Conservation (phyloP, 805 yeast species). For the Scheffersomyces lignosus region DNA sequence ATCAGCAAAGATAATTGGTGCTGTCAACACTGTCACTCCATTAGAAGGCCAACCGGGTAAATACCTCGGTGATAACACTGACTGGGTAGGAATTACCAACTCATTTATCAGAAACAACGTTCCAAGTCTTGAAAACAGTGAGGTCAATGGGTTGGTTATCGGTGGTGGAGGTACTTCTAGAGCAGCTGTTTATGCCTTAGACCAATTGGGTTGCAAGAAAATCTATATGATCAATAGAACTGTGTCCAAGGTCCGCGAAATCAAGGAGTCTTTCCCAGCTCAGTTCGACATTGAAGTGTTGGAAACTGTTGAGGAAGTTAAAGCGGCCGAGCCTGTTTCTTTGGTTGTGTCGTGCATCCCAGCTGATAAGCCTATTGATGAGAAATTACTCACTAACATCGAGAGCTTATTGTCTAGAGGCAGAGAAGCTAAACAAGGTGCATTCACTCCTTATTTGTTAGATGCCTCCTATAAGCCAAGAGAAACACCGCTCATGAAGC, state of each 20-base stretch:
- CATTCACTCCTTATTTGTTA: slow-evolving; percentile 56
- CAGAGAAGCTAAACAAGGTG: slow-evolving; percentile 24
- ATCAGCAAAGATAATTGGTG: slow-evolving; percentile 85
- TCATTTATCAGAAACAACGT: slow-evolving; percentile 67
- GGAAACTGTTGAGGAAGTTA: slow-evolving; percentile 48
- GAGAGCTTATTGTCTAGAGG: slow-evolving; percentile 49
- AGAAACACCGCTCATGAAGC: slow-evolving; percentile 80
- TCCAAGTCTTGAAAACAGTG: slow-evolving; percentile 36
- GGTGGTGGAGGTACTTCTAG: slow-evolving; percentile 99
- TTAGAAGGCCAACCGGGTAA: slow-evolving; percentile 32
- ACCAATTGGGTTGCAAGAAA: slow-evolving; percentile 69
- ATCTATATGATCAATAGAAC: slow-evolving; percentile 86
- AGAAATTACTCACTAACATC: slow-evolving; percentile 45
- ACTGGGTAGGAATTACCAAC: slow-evolving; percentile 84
- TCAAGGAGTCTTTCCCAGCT: slow-evolving; percentile 61
- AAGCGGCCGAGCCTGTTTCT: slow-evolving; percentile 47
- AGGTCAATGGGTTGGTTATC: slow-evolving; percentile 68
- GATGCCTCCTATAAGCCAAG: slow-evolving; percentile 96
- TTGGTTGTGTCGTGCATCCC: slow-evolving; percentile 82
- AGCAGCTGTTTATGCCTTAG: slow-evolving; percentile 88
- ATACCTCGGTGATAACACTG: slow-evolving; percentile 87
- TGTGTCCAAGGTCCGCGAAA: slow-evolving; percentile 55
- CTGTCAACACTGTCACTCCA: slow-evolving; percentile 84
- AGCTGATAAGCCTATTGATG: slow-evolving; percentile 71
- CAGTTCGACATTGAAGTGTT: slow-evolving; percentile 60